These are phyloP conservation scores for Aspergillus indologenus DNA, from an alignment of 495 filamentous ascomycete genomes.

Conservation along the genomic window DNA sequence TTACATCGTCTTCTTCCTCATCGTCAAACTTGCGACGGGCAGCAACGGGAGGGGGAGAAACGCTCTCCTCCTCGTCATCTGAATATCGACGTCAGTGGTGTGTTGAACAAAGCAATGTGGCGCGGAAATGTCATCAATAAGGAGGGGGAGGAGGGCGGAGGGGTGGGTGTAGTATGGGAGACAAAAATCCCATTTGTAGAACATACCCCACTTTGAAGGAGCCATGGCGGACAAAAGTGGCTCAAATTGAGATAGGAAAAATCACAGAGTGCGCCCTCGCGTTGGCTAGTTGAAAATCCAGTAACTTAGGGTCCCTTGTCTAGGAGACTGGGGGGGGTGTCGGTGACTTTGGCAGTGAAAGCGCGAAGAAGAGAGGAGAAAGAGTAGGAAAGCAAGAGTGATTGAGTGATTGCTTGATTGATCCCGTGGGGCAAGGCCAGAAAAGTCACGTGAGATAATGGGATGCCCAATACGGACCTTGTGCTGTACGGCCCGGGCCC, in stretches of 20 bases:
- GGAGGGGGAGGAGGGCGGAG: not conserved
- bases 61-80: conserved; percentile 67
- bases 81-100: conserved; percentile 38
- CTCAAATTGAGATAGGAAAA: conserved; percentile 15
- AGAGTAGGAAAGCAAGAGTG: not conserved
- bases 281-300: not conserved
- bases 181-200: conserved; percentile 14
- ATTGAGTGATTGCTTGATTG: conserved; percentile 6
- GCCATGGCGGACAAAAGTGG: conserved; percentile 36
- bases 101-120: not conserved
- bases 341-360: not conserved
- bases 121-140: not conserved
- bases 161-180: not conserved
- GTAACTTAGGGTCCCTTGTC: not conserved
- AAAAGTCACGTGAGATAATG: not conserved
- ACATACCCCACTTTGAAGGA: conserved; percentile 53
- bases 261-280: conserved; percentile 3
- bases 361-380: conserved; percentile 3
- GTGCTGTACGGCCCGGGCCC: too few species aligned
- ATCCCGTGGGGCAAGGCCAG: not conserved
- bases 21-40: conserved; percentile 76
- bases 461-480: too few species aligned
- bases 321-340: conserved; percentile 4
- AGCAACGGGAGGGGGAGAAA: conserved; percentile 59
- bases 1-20: conserved; percentile 89